Evolutionary conservation across 2,329 filamentous ascomycete genomes (phyloP), one percentile per base, ranked within the genome.

Genomic region (Ceratocystis eucalypticola): DNA sequence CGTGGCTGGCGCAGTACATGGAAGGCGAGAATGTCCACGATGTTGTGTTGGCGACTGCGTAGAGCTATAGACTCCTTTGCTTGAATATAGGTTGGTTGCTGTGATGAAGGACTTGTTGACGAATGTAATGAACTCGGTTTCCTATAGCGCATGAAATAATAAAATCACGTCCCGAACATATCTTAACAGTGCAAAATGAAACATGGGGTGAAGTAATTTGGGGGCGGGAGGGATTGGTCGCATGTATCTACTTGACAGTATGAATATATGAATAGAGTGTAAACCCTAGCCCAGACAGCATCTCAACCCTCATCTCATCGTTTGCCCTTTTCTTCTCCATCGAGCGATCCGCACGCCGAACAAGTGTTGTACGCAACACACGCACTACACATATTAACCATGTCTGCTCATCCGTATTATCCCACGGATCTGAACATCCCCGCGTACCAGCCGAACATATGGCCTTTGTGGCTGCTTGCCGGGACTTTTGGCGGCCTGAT

Each of bases 401-500:
- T 59, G 55, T 5, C 28, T 22, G 10, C 28, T n/a, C 87, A 91
- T 73, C 87, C 87, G 0, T 92, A 89, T 76, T 91, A 87, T 72
- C 89, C 89, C 3, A 72, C 85, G 20, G 82, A 84, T 65, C 80
- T 84, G 45, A 76, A 78, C 22, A 82, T 93, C 67, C 75, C 80
- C 2, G 80, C 79, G 68, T 91, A 88, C 74, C 75, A 84, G 55
- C 81, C 85, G 70, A 92, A 92, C 73, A 81, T 85, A 68, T 80
- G 80, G 72, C 78, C 80, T n/a, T 6, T 68, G 25, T 62, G 46
- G n/a, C 28, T 44, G 17, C 53, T 66, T 5, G 61, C 55, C 5
- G 15, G 28, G 7, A 33, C n/a, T n/a, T 66, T 68, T 44, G 30
- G 22, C 17, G 33, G 53, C 5, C 10, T 66, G n/a, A 66, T 68